Evolutionary conservation across 768 basidiomycete genomes (phyloP).

Genomic region (Xerocomellus amylosporus): DNA sequence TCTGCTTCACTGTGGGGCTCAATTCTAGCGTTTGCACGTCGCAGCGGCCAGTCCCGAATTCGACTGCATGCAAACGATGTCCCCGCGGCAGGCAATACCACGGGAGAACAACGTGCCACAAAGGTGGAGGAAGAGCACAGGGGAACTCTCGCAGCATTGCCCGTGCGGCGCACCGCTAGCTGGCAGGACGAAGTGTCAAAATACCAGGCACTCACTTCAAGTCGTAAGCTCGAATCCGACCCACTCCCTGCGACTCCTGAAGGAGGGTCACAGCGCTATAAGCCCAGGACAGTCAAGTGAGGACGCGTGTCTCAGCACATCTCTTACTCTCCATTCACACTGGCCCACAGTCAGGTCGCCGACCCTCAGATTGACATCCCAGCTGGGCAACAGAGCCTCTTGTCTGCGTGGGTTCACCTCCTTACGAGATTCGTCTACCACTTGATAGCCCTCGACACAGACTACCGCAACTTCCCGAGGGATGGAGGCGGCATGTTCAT

Average conservation of each 20-base stretch:
- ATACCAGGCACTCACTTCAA: not conserved
- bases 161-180: not conserved
- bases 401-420: constrained; percentile 5
- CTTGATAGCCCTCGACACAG: not conserved
- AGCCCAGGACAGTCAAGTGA: not conserved
- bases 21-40: not conserved
- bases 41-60: not conserved
- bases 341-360: not conserved
- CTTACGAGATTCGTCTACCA: not conserved
- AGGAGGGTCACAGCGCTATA: constrained; percentile 10
- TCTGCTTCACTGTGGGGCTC: constrained; percentile 4
- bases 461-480: not conserved
- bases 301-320: not conserved
- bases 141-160: constrained; percentile 6
- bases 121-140: not conserved
- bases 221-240: too few relatives aligned
- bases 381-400: constrained; percentile 5
- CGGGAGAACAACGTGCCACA: not conserved
- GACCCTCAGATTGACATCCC: not conserved
- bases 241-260: constrained; percentile 8
- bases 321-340: not conserved
- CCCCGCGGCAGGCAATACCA: not conserved
- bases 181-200: constrained; percentile 1
- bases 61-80: not conserved
- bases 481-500: constrained; percentile 13